These are phyloP conservation scores for Dalbergia oliveri DNA, from an alignment of 306 rosid species.

Conservation along the genomic window DNA sequence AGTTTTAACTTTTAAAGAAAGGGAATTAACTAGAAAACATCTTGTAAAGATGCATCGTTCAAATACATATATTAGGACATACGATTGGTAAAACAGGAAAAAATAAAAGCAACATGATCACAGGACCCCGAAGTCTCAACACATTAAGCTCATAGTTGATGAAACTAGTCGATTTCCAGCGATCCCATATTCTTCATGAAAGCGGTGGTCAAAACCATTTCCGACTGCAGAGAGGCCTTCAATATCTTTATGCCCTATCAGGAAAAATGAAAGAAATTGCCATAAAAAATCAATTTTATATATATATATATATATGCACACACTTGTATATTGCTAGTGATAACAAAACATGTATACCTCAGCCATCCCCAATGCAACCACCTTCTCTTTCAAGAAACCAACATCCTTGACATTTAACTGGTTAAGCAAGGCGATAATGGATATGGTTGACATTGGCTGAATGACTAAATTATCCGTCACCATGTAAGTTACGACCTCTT, in stretches of 20 bases:
- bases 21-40: too few species aligned
- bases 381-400: constrained; percentile 38
- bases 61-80: too few species aligned
- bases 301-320: too few species aligned
- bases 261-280: background rate
- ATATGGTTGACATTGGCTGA: constrained; percentile 50
- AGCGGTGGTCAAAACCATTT: constrained; percentile 27
- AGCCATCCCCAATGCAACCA: constrained; percentile 40
- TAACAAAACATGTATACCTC: constrained; percentile 24
- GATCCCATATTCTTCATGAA: constrained; percentile 13
- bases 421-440: constrained; percentile 40
- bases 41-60: too few species aligned
- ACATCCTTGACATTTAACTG: constrained; percentile 46
- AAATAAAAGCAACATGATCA: too few species aligned
- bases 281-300: too few species aligned
- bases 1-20: too few species aligned
- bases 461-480: constrained; percentile 55
- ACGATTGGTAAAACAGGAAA: too few species aligned
- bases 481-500: constrained; percentile 51
- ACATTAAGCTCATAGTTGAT: too few species aligned
- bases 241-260: constrained; percentile 24
- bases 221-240: constrained; percentile 29
- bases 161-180: too few species aligned
- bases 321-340: too few species aligned
- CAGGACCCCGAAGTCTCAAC: too few species aligned